These are phyloP conservation scores for Boletus speciosus DNA, from an alignment of 768 basidiomycete species.

Conservation along the genomic window DNA sequence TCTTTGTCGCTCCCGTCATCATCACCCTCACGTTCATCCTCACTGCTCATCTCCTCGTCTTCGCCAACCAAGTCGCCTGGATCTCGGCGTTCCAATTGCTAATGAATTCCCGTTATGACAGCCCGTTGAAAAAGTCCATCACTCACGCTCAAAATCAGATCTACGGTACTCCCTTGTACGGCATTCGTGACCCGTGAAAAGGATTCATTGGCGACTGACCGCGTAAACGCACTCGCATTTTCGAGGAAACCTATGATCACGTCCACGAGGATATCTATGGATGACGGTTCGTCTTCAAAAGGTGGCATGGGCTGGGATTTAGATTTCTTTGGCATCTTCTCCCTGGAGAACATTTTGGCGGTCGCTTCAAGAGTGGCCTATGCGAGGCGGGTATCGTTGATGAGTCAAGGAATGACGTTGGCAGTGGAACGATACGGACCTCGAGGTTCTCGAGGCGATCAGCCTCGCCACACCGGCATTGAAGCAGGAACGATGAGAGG, in stretches of 20 bases:
- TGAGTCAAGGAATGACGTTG: neutral
- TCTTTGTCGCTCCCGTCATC: conserved; percentile 36
- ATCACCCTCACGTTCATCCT: conserved; percentile 29
- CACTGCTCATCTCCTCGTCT: conserved; percentile 43
- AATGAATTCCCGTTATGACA: conserved; percentile 6
- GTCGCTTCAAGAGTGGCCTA: conserved; percentile 63
- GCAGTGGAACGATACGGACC: conserved; percentile 36
- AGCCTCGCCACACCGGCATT: conserved; percentile 64
- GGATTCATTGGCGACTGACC: conserved; percentile 73
- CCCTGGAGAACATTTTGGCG: conserved; percentile 46
- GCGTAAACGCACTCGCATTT: conserved; percentile 74
- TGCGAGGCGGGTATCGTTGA: neutral
- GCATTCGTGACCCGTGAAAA: conserved; percentile 70
- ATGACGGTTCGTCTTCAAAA: conserved; percentile 40
- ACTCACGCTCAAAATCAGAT: conserved; percentile 77
- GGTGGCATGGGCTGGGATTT: conserved; percentile 5
- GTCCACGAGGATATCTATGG: conserved; percentile 85
- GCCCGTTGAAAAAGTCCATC: conserved; percentile 2
- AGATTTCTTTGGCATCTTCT: conserved; percentile 39
- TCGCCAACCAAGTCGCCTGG: conserved; percentile 49
- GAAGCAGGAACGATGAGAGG: conserved; percentile 64
- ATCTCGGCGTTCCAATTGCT: conserved; percentile 83
- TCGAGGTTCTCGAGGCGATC: conserved; percentile 62
- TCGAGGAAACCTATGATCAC: conserved; percentile 89
- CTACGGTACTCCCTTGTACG: conserved; percentile 66